Conservation (phyloP, 2,329 filamentous ascomycete species). For the Fusarium pininemorale region DNA sequence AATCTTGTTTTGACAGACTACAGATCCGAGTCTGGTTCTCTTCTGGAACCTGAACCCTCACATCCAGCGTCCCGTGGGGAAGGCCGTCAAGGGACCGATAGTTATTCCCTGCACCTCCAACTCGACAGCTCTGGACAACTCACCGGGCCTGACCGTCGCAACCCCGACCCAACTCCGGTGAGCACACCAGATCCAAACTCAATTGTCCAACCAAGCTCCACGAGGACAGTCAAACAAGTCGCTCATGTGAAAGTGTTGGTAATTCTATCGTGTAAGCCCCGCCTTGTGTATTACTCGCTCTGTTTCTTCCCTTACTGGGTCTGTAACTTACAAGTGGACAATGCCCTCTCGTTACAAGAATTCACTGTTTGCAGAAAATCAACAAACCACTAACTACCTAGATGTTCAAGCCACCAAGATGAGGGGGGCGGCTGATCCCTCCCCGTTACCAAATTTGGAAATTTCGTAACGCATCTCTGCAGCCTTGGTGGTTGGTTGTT, state of each 20-base stretch:
- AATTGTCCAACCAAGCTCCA: slow-evolving; percentile 22
- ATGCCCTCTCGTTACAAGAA: background rate
- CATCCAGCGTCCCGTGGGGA: slow-evolving; percentile 17
- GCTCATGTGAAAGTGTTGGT: slow-evolving; percentile 19
- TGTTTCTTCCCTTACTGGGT: background rate
- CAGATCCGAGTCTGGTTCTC: slow-evolving; percentile 4
- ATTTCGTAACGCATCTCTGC: background rate
- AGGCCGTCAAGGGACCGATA: slow-evolving; percentile 24
- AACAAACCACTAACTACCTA: background rate
- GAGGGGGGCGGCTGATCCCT: slow-evolving; percentile 7
- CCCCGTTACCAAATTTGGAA: slow-evolving; percentile 9
- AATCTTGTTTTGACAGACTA: background rate
- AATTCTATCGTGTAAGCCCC: slow-evolving; percentile 25
- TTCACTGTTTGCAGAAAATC: background rate
- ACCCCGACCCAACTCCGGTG: slow-evolving; percentile 32
- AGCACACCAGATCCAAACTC: slow-evolving; percentile 17
- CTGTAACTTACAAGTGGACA: background rate
- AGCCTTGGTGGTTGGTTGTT: slow-evolving; percentile 6
- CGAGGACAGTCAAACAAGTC: slow-evolving; percentile 10
- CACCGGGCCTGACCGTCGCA: slow-evolving; percentile 18
- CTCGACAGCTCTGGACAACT: slow-evolving; percentile 6
- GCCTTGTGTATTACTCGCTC: background rate
- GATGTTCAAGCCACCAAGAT: slow-evolving; percentile 10
- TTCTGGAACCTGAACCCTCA: slow-evolving; percentile 12
- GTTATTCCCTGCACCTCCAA: background rate